phyloP scores from a whole-genome alignment of 345 rosid genomes.

The Heritiera littoralis region DNA sequence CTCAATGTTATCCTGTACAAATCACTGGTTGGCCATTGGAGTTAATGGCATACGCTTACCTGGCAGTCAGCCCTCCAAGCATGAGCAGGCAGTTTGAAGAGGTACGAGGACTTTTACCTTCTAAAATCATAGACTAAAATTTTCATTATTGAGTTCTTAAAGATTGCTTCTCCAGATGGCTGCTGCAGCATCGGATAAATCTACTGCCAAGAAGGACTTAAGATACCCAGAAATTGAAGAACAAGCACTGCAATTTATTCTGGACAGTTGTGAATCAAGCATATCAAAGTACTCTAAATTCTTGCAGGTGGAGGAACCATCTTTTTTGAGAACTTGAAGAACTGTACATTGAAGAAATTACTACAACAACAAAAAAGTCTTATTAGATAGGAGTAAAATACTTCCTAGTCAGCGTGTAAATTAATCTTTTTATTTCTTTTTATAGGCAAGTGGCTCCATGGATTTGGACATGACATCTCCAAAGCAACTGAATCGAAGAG shows the following conservation, averaged over 20 bases:
- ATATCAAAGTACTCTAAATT: conserved; percentile 82
- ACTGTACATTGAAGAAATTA: not conserved
- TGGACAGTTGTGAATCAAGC: conserved; percentile 82
- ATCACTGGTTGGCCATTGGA: conserved; percentile 94
- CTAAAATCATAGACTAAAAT: not conserved
- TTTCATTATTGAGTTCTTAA: conserved; percentile 13
- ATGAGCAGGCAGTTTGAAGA: conserved; percentile 77
- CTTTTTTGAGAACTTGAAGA: not conserved
- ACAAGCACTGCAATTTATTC: conserved; percentile 66
- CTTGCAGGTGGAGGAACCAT: conserved; percentile 61
- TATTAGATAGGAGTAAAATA: not conserved
- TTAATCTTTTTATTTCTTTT: conserved; percentile 4
- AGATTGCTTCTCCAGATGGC: conserved; percentile 63
- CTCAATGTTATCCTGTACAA: conserved; percentile 79
- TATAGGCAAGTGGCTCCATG: conserved; percentile 88
- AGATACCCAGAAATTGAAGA: conserved; percentile 78
- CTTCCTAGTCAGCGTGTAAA: not conserved
- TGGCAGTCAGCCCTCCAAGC: conserved; percentile 83
- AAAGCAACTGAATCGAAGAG: conserved; percentile 77
- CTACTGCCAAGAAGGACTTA: conserved; percentile 52
- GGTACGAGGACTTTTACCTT: conserved; percentile 43
- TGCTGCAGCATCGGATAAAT: conserved; percentile 82
- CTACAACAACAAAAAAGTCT: not conserved
- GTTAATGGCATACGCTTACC: conserved; percentile 84
- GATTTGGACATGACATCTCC: conserved; percentile 96